These are phyloP conservation scores for Chlorella sorokiniana DNA, from an alignment of 139 green algal genomes.

Conservation along the genomic window DNA sequence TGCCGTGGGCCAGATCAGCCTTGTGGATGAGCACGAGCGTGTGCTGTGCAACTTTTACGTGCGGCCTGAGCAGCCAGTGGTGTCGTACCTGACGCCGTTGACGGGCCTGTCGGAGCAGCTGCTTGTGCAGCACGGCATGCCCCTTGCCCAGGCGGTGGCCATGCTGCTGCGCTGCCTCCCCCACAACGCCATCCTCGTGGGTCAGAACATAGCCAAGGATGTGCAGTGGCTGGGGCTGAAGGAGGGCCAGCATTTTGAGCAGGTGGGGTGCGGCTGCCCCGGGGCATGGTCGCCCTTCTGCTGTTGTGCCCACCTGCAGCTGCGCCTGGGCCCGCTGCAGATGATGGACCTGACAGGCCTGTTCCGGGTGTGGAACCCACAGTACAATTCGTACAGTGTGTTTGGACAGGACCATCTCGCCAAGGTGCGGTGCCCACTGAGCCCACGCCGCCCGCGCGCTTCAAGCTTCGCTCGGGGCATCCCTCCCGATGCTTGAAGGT, in stretches of 20 bases:
- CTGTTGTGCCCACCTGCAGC: no score
- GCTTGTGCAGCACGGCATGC: constrained; percentile 69
- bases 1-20: constrained; percentile 78
- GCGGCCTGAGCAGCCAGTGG: constrained; percentile 63
- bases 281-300: no score
- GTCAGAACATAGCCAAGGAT: constrained; percentile 89
- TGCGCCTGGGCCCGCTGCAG: neutral
- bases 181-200: constrained; percentile 71
- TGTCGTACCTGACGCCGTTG: constrained; percentile 85
- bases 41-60: constrained; percentile 85
- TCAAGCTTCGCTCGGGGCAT: no score
- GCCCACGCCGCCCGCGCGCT: no score
- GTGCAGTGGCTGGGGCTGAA: constrained; percentile 85
- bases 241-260: constrained; percentile 79
- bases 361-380: constrained; percentile 82
- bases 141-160: constrained; percentile 65
- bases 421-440: no score
- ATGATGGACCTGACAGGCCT: constrained; percentile 84
- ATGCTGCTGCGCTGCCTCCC: constrained; percentile 66
- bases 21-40: constrained; percentile 83
- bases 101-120: constrained; percentile 71
- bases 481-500: no score
- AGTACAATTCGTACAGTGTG: constrained; percentile 70
- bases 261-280: no score
- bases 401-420: constrained; percentile 80